Percentiles rank a stretch among this genome's conserved stretches.
Evolutionary conservation across 257 asterid species (phyloP).

Genomic region (Leonotis leonurus): DNA sequence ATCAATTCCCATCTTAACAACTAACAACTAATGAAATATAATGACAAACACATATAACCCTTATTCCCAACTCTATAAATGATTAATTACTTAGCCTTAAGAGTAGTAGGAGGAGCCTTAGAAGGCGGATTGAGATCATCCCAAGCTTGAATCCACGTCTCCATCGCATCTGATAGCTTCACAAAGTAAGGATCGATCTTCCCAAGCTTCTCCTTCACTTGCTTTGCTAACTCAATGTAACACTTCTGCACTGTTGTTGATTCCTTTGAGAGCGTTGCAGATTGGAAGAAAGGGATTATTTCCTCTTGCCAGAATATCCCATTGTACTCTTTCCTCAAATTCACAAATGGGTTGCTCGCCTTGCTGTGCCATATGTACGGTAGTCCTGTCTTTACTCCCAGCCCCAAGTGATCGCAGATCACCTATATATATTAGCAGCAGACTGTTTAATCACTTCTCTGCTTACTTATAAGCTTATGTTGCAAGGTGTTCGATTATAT

Average conservation of each 20-base stretch:
- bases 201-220: conserved; percentile 72
- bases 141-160: conserved; percentile 92
- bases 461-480: too few species aligned
- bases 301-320: conserved; percentile 98
- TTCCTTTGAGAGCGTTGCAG: conserved; percentile 52
- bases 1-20: background rate
- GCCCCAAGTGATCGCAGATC: conserved; percentile 79
- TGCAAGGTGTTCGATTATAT: too few species aligned
- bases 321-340: conserved; percentile 72
- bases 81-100: conserved; percentile 2
- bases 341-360: conserved; percentile 91
- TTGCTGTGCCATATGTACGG: conserved; percentile 97
- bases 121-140: conserved; percentile 63
- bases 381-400: conserved; percentile 82
- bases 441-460: too few species aligned
- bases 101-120: conserved; percentile 6
- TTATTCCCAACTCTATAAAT: background rate
- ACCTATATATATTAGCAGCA: conserved; percentile 49
- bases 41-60: background rate
- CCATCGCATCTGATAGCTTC: conserved; percentile 83
- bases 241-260: conserved; percentile 78
- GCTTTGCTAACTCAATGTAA: conserved; percentile 58
- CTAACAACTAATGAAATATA: background rate
- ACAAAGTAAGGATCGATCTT: conserved; percentile 58
- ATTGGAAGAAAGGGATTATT: conserved; percentile 82